Conservation (phyloP, 2,329 filamentous ascomycete genomes). For the Trichoderma gracile region DNA sequence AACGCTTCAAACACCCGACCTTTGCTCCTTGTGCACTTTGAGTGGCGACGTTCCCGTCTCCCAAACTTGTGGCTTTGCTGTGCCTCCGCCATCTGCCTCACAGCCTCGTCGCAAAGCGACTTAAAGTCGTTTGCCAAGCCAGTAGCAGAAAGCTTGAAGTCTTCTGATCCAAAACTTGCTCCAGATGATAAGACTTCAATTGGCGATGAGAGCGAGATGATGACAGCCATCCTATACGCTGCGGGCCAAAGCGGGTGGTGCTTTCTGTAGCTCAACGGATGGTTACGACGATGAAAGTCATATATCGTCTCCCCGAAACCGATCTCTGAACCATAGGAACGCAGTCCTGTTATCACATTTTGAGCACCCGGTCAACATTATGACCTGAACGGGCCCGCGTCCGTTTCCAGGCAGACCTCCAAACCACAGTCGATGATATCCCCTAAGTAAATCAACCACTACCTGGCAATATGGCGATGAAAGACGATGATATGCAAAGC, state of each 20-base stretch:
- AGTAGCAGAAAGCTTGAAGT: conserved; percentile 7
- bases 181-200: not conserved
- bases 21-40: no score
- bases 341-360: no score
- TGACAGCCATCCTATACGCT: not conserved
- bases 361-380: no score
- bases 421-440: not conserved
- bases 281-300: not conserved
- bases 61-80: conserved; percentile 3
- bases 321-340: not conserved
- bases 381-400: no score
- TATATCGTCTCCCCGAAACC: not conserved
- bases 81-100: conserved; percentile 1
- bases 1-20: no score
- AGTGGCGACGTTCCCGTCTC: no score
- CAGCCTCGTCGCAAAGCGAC: not conserved
- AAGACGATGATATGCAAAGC: not conserved
- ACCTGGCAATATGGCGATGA: not conserved
- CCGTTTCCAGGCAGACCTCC: no score
- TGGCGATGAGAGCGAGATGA: not conserved
- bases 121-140: conserved; percentile 3
- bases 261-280: not conserved
- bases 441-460: no score
- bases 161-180: not conserved
- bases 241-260: not conserved